phyloP scores from a whole-genome alignment of 2,329 filamentous ascomycete genomes.

The Hawksworthiomyces lignivorus region DNA sequence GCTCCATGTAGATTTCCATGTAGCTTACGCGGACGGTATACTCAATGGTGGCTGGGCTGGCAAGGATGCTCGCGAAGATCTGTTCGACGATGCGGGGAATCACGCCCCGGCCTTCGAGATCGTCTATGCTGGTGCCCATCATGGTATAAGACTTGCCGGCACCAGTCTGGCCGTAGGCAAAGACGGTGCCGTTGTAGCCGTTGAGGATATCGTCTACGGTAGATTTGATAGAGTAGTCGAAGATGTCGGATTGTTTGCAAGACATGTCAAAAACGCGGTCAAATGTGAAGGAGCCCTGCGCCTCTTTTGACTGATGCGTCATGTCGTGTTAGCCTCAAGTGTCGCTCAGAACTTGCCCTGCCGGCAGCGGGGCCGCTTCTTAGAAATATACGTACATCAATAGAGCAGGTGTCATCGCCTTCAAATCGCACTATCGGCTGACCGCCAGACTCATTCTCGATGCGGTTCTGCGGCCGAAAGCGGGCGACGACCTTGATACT shows the following conservation, averaged over 20 bases:
- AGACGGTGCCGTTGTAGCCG: constrained; percentile 98
- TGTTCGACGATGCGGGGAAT: constrained; percentile 96
- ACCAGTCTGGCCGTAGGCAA: constrained; percentile 96
- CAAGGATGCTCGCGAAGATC: constrained; percentile 91
- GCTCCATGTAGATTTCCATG: constrained; percentile 99
- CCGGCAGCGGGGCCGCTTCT: no score
- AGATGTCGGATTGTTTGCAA: constrained; percentile 85
- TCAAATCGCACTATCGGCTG: constrained; percentile 87
- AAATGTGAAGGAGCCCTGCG: constrained; percentile 83
- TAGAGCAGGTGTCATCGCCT: constrained; percentile 76
- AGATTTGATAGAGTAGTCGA: constrained; percentile 92
- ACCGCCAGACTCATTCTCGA: constrained; percentile 84
- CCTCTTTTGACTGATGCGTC: constrained; percentile 86
- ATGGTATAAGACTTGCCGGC: constrained; percentile 99
- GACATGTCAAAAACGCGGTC: constrained; percentile 95
- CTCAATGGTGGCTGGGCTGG: constrained; percentile 87
- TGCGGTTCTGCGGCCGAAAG: constrained; percentile 93
- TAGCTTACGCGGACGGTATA: constrained; percentile 98
- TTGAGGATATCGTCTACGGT: constrained; percentile 98
- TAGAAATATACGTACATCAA: constrained; percentile 58
- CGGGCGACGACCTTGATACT: constrained; percentile 89
- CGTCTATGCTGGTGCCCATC: constrained; percentile 94
- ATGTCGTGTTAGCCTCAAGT: constrained; percentile 22
- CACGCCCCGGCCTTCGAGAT: constrained; percentile 80
- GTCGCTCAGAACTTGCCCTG: no score